These are phyloP conservation scores for Coemansia sp. DNA, from an alignment of 192 early-diverging fungal genomes.

Conservation along the genomic window DNA sequence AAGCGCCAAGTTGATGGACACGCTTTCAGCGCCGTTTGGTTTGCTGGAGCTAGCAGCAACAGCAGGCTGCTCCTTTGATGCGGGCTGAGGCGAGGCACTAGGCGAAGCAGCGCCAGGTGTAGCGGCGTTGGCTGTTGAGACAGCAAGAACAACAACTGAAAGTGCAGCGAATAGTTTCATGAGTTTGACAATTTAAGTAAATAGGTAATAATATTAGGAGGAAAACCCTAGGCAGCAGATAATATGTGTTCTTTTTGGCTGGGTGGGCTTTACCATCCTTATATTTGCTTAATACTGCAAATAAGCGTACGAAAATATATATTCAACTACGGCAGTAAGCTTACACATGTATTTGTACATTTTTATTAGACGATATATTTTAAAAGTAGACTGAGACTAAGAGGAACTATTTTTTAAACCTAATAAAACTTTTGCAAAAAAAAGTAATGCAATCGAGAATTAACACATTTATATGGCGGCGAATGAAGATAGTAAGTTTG, in stretches of 20 bases:
- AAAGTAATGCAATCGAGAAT: neutral
- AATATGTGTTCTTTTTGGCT: no score
- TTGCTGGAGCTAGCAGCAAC: conserved; percentile 10
- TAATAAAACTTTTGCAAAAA: neutral
- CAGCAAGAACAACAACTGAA: neutral
- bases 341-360: neutral
- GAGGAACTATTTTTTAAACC: neutral
- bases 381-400: neutral
- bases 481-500: no score
- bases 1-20: conserved; percentile 16
- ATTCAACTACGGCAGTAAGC: neutral
- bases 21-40: conserved; percentile 12
- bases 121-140: neutral
- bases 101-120: neutral
- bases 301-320: no score
- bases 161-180: neutral
- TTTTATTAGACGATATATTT: neutral
- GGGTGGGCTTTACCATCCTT: no score
- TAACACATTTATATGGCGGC: neutral
- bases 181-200: neutral
- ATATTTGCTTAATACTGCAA: no score
- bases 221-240: no score
- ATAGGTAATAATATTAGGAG: no score
- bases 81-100: neutral
- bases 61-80: conserved; percentile 1